Evolutionary conservation across 192 early-diverging fungal species (phyloP).

Genomic region (Entomortierella parvispora): DNA sequence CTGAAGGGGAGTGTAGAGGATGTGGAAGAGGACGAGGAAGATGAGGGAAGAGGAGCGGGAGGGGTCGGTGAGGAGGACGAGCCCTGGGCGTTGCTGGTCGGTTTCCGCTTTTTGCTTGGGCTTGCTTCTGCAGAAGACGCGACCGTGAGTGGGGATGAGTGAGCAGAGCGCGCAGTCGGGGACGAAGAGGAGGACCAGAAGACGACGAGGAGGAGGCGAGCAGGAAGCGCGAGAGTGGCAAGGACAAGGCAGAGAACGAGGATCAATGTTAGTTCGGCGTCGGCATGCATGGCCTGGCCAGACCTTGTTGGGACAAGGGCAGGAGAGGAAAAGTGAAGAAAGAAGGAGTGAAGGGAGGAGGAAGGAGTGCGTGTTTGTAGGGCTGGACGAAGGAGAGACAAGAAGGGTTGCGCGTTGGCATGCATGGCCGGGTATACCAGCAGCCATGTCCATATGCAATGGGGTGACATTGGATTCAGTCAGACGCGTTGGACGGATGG

Average conservation of each 20-base stretch:
- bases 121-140: constrained; percentile 31
- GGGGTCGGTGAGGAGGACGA: constrained; percentile 2
- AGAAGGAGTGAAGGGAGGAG: too few relatives aligned
- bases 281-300: constrained; percentile 11
- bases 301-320: too few relatives aligned
- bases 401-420: too few relatives aligned
- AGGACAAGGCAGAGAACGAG: constrained; percentile 3
- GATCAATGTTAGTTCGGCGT: constrained; percentile 2
- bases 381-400: too few relatives aligned
- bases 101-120: constrained; percentile 50
- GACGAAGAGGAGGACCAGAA: not conserved
- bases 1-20: constrained; percentile 27
- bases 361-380: too few relatives aligned
- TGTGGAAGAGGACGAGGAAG: constrained; percentile 15
- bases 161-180: not conserved
- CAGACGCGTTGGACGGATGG: too few relatives aligned
- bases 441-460: too few relatives aligned
- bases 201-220: constrained; percentile 2
- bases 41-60: not conserved
- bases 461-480: too few relatives aligned
- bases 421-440: too few relatives aligned
- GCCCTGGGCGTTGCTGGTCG: constrained; percentile 10
- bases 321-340: too few relatives aligned
- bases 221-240: constrained; percentile 1
- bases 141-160: not conserved